Evolutionary conservation across 257 asterid genomes (phyloP).

Genomic region (Solanum virginianum): DNA sequence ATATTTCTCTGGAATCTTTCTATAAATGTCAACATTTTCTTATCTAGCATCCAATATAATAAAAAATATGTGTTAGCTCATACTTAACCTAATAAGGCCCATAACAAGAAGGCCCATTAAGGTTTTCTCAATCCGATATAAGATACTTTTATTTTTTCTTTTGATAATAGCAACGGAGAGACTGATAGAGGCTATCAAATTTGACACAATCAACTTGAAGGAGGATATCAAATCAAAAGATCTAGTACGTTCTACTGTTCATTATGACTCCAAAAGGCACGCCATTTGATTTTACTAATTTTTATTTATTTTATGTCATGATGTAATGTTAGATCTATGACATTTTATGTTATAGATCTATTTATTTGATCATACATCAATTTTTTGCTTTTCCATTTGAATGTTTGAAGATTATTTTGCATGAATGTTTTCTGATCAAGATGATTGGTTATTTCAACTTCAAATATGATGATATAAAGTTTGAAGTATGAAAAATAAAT

Average conservation of each 20-base stretch:
- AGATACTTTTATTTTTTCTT: not conserved
- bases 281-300: no score
- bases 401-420: not conserved
- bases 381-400: no score
- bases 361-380: not conserved
- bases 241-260: not conserved
- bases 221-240: not conserved
- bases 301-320: not conserved
- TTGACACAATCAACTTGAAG: not conserved
- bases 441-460: not conserved
- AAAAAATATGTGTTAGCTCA: accelerated
- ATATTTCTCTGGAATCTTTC: not conserved
- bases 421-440: not conserved
- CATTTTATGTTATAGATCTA: no score
- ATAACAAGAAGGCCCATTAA: no score
- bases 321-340: not conserved
- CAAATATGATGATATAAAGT: not conserved
- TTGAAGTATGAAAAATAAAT: not conserved
- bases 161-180: not conserved
- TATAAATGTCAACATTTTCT: not conserved
- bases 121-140: no score
- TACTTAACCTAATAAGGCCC: no score
- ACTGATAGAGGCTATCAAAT: not conserved
- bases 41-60: not conserved
- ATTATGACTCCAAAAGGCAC: not conserved